Evolutionary conservation across 2,329 filamentous ascomycete species (phyloP), one percentile per base, ranked within the genome.

Genomic region (Rhinocladiella mackenziei): DNA sequence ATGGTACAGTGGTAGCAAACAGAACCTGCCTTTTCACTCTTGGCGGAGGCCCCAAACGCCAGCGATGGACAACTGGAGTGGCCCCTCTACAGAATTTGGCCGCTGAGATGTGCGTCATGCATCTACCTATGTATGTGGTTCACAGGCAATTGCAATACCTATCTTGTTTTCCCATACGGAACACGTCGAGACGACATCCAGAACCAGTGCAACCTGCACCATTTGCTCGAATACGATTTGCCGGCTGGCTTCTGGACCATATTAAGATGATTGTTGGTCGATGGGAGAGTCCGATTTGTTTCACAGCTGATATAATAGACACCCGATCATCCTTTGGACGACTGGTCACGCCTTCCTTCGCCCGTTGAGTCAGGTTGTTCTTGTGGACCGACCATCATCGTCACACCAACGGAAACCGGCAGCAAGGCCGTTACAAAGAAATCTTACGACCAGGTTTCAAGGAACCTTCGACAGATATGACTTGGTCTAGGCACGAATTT

Each of bases 391-490:
- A 43, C 43, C 37, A 50, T 45, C 40, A 49, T 45, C 20, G 50
- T 53, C 29, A 50, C 50, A 50, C 50, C n/a, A 15, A 34, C 50
- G 50, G 50, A 47, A 28, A 19, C 39, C 40, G 42, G 50, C 50
- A 53, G 43, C 32, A 42, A 35, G 46, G 39, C 46, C 43, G 50
- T 53, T 45, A 51, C 50, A 53, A 50, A 43, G 37, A 47, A 53
- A 53, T 51, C 42, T 53, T 51, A 48, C 45, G 39, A 45, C 37
- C 39, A 45, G 38, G 48, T 53, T 53, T 51, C 50, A 53, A 47
- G 48, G 44, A 45, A 45, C 39, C 22, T 48, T 38, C 36, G 39
- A 35, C 47, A 45, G 43, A n/a, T 28, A 48, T 39, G 43, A 47
- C 50, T 41, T 53, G 38, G 15, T 46, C 34, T 28, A 33, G 31